Evolutionary conservation across 2,329 filamentous ascomycete species (phyloP).

Genomic region (Claviceps africana): DNA sequence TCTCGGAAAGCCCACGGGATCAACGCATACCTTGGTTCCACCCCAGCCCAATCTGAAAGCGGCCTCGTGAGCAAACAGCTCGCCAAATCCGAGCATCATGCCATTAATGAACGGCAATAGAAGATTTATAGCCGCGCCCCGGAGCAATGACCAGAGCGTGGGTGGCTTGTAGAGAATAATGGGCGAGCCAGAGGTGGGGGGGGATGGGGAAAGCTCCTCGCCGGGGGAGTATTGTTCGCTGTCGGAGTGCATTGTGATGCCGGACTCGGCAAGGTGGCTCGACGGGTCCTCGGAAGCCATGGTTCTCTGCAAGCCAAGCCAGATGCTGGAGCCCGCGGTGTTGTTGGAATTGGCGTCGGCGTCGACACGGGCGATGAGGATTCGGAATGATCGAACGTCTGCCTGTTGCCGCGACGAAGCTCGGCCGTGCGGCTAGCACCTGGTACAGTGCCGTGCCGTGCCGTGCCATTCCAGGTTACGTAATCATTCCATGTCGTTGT

Average conservation of each 20-base stretch:
- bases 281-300: constrained; percentile 40
- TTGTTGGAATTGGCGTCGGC: background rate
- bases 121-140: constrained; percentile 91
- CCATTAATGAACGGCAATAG: constrained; percentile 91
- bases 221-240: constrained; percentile 66
- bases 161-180: constrained; percentile 82
- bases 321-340: background rate
- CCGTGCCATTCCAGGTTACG: background rate
- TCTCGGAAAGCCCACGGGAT: background rate
- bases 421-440: background rate
- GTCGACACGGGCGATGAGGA: background rate
- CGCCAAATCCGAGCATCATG: constrained; percentile 94
- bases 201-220: constrained; percentile 47
- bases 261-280: constrained; percentile 53
- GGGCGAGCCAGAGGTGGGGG: constrained; percentile 49
- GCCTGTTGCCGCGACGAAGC: background rate
- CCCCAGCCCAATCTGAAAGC: constrained; percentile 90
- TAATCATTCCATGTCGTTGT: background rate
- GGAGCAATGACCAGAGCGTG: constrained; percentile 69
- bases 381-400: background rate
- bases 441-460: background rate
- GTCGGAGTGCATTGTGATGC: constrained; percentile 67
- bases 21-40: constrained; percentile 60
- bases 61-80: constrained; percentile 90
- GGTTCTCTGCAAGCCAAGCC: constrained; percentile 5